Base-by-base conservation (phyloP, 345 rosid species). In the Jatropha curcas region DNA sequence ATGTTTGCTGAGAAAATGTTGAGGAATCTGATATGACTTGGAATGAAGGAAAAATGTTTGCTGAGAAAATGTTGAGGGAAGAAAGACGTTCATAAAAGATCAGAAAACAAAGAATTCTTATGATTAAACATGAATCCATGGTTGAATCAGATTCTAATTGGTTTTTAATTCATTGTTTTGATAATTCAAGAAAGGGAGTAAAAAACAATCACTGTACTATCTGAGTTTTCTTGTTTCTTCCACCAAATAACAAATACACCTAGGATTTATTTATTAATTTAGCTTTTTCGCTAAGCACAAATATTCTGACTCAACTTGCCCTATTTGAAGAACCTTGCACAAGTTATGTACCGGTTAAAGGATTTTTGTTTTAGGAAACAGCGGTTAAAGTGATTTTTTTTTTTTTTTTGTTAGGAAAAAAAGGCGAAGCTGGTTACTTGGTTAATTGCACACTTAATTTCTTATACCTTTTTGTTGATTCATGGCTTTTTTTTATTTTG, bases 401-500 rank as follows among this genome's bases (percentile, higher is more conserved):
- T n/a, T n/a, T n/a, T n/a, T n/a, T n/a, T n/a, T n/a, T n/a, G n/a
- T n/a, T n/a, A n/a, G n/a, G n/a, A n/a, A n/a, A n/a, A n/a, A n/a
- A n/a, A n/a, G n/a, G n/a, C n/a, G n/a, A n/a, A n/a, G n/a, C n/a
- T n/a, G n/a, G n/a, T n/a, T n/a, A n/a, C n/a, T n/a, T n/a, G n/a
- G n/a, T n/a, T n/a, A 24, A 5, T 20, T 68, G 46, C 25, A 41
- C 16, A 30, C 41, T 33, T 31, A n/a, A 57, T 20, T 60, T 9
- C 48, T 56, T 67, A 31, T 19, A 0, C 31, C n/a, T n/a, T n/a
- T 48, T 22, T 25, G 66, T 70, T 75, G 68, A 80, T 66, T 66
- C 66, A 41, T 72, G 68, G 66, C 66, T 35, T 48, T 50, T 70
- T 48, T 61, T 76, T 52, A 73, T 81, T 65, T 82, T 71, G 80